Evolutionary conservation across 495 filamentous ascomycete species (phyloP).

Genomic region (Trichodelitschia bisporula): DNA sequence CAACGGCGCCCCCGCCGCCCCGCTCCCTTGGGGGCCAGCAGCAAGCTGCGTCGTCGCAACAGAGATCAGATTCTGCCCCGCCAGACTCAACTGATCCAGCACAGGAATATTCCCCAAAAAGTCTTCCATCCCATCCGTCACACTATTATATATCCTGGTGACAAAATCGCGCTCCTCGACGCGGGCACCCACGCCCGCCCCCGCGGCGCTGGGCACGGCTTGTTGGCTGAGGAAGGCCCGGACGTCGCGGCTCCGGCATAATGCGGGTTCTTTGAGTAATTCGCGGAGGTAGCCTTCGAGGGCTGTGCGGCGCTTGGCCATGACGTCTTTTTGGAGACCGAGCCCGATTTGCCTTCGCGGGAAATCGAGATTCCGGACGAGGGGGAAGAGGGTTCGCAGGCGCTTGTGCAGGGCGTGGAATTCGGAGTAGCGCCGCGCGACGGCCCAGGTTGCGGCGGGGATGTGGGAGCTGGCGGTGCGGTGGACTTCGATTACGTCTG

Average conservation of each 20-base stretch:
- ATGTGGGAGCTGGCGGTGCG: conserved; percentile 50
- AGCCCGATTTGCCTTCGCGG: conserved; percentile 78
- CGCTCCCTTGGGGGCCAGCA: conserved; percentile 19
- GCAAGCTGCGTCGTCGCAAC: conserved; percentile 60
- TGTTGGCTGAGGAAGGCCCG: conserved; percentile 85
- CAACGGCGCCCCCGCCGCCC: conserved; percentile 16
- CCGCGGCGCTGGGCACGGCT: conserved; percentile 28
- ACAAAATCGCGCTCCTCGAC: conserved; percentile 72
- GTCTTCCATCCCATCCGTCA: conserved; percentile 95
- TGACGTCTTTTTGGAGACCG: conserved; percentile 86
- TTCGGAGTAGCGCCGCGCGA: conserved; percentile 51
- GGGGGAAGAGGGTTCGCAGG: conserved; percentile 57
- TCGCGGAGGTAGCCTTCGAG: conserved; percentile 69
- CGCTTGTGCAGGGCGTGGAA: conserved; percentile 90
- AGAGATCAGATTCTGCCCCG: conserved; percentile 79
- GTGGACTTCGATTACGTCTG: conserved; percentile 70
- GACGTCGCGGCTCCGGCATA: conserved; percentile 80
- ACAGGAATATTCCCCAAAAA: conserved; percentile 88
- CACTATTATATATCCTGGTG: conserved; percentile 80
- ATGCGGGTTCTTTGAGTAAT: conserved; percentile 65
- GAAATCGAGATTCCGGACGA: conserved; percentile 74
- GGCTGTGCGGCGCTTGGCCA: conserved; percentile 61
- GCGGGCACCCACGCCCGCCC: conserved; percentile 20
- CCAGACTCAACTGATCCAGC: conserved; percentile 77
- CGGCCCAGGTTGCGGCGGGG: conserved; percentile 20